Conservation (phyloP, 2,329 filamentous ascomycete genomes). For the Xylaria sp. region DNA sequence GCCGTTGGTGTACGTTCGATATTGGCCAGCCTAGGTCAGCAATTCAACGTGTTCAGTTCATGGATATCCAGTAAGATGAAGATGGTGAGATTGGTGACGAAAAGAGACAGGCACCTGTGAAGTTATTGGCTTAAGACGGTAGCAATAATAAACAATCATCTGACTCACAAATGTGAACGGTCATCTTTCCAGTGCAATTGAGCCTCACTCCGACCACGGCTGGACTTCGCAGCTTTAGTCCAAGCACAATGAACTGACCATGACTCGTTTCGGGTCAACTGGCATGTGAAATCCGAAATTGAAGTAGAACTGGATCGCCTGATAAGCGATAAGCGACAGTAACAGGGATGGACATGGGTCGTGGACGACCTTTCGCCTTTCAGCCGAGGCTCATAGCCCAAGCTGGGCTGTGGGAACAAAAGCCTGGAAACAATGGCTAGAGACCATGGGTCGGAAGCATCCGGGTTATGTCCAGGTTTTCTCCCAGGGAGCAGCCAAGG, state of each 20-base stretch:
- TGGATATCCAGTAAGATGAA: background rate
- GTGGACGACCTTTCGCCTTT: slow-evolving; percentile 19
- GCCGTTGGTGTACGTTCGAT: background rate
- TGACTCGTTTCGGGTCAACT: slow-evolving; percentile 25
- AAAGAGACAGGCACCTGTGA: background rate
- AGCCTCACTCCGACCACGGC: slow-evolving; percentile 21
- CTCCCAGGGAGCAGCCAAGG: background rate
- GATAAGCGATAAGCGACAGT: slow-evolving; percentile 17
- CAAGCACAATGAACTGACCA: background rate
- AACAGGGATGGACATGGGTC: background rate
- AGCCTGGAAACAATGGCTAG: background rate
- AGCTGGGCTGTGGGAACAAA: background rate
- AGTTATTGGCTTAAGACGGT: background rate
- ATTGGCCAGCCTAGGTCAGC: background rate
- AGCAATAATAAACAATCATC: background rate
- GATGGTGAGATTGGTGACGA: background rate
- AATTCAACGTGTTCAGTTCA: background rate
- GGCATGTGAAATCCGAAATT: slow-evolving; percentile 13
- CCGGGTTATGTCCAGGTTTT: background rate
- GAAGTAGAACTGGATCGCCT: background rate
- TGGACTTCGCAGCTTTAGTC: background rate
- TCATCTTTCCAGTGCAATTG: background rate
- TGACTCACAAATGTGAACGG: slow-evolving; percentile 10
- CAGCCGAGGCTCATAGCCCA: slow-evolving; percentile 30
- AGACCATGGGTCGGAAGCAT: slow-evolving; percentile 12